phyloP scores from a whole-genome alignment of 2,329 filamentous ascomycete species.

The Hawksworthiomyces lignivorus region DNA sequence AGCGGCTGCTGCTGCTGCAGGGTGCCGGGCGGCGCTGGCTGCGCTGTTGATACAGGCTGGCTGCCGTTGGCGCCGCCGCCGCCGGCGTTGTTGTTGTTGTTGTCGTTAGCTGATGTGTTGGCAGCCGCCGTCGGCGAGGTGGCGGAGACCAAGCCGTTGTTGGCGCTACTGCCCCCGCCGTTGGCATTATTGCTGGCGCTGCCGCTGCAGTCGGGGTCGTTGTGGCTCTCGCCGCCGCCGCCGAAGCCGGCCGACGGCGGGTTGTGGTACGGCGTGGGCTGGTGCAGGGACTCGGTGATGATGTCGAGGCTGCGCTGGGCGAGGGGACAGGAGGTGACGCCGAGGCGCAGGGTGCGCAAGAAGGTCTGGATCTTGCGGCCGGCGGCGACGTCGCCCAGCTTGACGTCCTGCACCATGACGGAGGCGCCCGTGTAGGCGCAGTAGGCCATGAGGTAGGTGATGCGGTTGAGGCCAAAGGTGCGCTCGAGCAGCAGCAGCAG shows the following conservation, averaged over 20 bases:
- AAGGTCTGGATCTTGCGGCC: slow-evolving; percentile 20
- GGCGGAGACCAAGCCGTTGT: too few species aligned
- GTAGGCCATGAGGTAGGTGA: slow-evolving; percentile 27
- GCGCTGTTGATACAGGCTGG: too few species aligned
- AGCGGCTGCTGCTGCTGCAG: background rate
- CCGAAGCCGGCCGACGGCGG: background rate
- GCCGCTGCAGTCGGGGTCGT: slow-evolving; percentile 7
- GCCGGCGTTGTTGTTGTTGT: background rate
- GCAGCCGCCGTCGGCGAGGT: too few species aligned
- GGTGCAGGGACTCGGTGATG: slow-evolving; percentile 17
- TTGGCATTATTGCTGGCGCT: background rate
- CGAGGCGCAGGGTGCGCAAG: slow-evolving; percentile 19
- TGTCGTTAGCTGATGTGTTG: background rate
- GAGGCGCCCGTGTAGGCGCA: slow-evolving; percentile 26
- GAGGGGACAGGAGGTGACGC: slow-evolving; percentile 19
- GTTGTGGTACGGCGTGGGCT: background rate
- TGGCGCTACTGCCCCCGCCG: background rate
- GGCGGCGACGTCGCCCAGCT: slow-evolving; percentile 17
- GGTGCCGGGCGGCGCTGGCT: too few species aligned
- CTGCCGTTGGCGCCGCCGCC: background rate
- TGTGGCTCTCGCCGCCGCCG: slow-evolving; percentile 5
- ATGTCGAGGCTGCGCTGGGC: slow-evolving; percentile 24
- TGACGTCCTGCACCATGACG: slow-evolving; percentile 21
- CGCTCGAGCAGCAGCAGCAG: slow-evolving; percentile 21
- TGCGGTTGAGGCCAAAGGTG: slow-evolving; percentile 21